Percentiles rank a stretch among this genome's conserved stretches.
phyloP scores from a whole-genome alignment of 2,329 filamentous ascomycete genomes.

The Monilinia vaccinii-corymbosi region DNA sequence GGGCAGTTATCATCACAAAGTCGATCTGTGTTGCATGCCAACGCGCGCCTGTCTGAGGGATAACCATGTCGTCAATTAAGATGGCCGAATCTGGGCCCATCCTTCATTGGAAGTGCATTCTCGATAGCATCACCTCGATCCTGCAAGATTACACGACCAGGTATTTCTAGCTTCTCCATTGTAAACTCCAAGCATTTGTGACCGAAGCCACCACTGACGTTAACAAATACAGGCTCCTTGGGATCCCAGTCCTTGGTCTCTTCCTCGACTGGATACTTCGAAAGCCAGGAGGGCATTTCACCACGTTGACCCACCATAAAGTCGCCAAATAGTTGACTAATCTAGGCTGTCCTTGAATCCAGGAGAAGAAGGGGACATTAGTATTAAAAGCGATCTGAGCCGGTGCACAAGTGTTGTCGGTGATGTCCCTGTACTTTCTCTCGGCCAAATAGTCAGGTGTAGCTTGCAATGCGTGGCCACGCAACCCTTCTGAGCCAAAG shows the following conservation, averaged over 20 bases:
- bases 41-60: conserved; percentile 30
- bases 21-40: conserved; percentile 30
- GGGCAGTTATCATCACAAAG: conserved; percentile 31
- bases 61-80: conserved; percentile 36
- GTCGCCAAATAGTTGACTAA: not conserved
- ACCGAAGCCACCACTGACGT: conserved; percentile 34
- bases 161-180: conserved; percentile 27
- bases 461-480: not conserved
- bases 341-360: not conserved
- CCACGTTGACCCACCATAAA: not conserved
- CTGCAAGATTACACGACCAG: conserved; percentile 33
- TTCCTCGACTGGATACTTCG: not conserved
- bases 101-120: conserved; percentile 18
- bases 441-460: not conserved
- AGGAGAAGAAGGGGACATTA: not conserved
- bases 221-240: conserved; percentile 29
- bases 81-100: conserved; percentile 20
- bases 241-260: not conserved
- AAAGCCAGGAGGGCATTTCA: not conserved
- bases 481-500: not conserved
- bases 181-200: conserved; percentile 31
- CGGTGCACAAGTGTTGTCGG: not conserved
- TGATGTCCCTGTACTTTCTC: not conserved
- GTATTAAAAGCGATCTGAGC: not conserved
- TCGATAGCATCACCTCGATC: conserved; percentile 31